These are phyloP conservation scores for Bassia scoparia DNA, from an alignment of 148 eudicot genomes.

Conservation along the genomic window DNA sequence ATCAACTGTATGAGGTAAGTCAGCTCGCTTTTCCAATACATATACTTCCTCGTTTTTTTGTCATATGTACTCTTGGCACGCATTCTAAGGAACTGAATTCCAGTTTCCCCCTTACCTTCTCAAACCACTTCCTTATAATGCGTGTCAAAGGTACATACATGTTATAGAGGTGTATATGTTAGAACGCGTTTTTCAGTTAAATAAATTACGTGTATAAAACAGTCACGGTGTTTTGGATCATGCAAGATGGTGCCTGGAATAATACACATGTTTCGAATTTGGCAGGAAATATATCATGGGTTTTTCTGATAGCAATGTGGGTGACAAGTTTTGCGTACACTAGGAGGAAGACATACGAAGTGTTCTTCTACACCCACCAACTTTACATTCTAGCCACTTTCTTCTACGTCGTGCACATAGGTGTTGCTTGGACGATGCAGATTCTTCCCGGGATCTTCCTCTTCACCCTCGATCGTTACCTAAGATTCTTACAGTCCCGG, in stretches of 20 bases:
- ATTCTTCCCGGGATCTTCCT: slow-evolving; percentile 59
- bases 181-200: no score
- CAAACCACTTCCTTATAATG: no score
- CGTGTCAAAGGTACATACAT: no score
- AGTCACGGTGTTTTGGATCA: background rate
- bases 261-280: slow-evolving; percentile 34
- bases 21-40: background rate
- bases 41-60: background rate
- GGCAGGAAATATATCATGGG: slow-evolving; percentile 44
- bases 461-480: slow-evolving; percentile 52
- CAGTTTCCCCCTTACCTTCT: no score
- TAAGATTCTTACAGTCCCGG: slow-evolving; percentile 54
- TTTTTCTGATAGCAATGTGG: slow-evolving; percentile 43
- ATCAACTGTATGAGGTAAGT: slow-evolving; percentile 37
- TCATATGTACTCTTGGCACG: no score
- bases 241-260: slow-evolving; percentile 47
- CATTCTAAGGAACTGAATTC: no score
- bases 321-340: slow-evolving; percentile 44
- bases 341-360: slow-evolving; percentile 49
- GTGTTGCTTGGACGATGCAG: slow-evolving; percentile 43
- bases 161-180: no score
- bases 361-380: slow-evolving; percentile 61
- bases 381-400: slow-evolving; percentile 45
- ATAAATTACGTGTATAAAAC: no score
- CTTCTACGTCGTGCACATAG: slow-evolving; percentile 51